Conservation (phyloP, 768 basidiomycete genomes). For the Lentinula boryana region DNA sequence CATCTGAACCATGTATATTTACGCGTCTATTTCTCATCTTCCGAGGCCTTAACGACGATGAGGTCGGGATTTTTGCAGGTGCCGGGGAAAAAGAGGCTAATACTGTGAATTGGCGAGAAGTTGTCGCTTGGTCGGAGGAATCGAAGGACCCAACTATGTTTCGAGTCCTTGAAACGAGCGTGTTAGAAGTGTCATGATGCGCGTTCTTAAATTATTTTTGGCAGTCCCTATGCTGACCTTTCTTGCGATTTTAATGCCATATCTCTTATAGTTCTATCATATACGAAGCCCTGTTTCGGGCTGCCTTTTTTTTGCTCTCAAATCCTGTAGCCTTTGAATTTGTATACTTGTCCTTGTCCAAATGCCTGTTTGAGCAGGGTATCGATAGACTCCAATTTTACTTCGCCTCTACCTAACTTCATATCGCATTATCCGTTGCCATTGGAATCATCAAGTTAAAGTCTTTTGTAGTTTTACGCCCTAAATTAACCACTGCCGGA, state of each 20-base stretch:
- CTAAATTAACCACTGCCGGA: too few species aligned
- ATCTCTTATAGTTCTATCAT: not conserved
- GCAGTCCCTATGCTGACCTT: not conserved
- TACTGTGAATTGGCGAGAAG: conserved; percentile 71
- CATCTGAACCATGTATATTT: conserved; percentile 73
- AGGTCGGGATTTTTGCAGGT: conserved; percentile 64
- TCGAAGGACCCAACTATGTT: conserved; percentile 71
- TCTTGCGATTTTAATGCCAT: not conserved
- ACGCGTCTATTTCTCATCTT: conserved; percentile 85
- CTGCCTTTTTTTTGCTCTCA: not conserved
- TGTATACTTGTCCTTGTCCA: not conserved
- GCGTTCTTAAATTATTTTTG: not conserved
- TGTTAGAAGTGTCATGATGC: conserved; percentile 60
- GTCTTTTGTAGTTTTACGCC: too few species aligned
- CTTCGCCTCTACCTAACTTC: too few species aligned
- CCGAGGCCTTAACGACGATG: conserved; percentile 77
- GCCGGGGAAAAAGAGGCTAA: conserved; percentile 88
- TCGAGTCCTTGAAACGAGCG: conserved; percentile 73
- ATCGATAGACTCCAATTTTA: too few species aligned
- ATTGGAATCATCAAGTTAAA: too few species aligned
- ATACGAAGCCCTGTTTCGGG: not conserved
- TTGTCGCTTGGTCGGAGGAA: conserved; percentile 76
- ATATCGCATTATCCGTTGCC: too few species aligned
- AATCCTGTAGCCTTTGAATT: not conserved
- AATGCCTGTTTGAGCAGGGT: not conserved